These are phyloP conservation scores for Ceratobasidium sp. DNA, from an alignment of 1,284 basidiomycete species.

Conservation along the genomic window DNA sequence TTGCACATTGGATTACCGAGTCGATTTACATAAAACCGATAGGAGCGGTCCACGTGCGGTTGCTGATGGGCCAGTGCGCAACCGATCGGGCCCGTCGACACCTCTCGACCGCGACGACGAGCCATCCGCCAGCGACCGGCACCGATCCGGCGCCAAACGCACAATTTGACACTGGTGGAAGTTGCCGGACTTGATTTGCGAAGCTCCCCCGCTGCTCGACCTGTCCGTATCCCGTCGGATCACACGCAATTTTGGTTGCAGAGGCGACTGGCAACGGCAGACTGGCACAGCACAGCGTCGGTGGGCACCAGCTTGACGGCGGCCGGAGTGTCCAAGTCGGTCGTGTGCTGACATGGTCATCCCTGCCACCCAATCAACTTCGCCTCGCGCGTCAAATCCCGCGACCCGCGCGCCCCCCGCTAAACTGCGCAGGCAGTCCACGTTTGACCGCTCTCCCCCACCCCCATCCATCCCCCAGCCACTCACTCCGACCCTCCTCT, in stretches of 20 bases:
- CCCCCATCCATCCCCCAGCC: background rate
- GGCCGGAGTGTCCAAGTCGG: slow-evolving; percentile 3
- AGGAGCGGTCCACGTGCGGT: slow-evolving; percentile 22
- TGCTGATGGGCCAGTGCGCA: slow-evolving; percentile 29
- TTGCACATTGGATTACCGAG: slow-evolving; percentile 10
- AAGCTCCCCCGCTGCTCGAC: background rate
- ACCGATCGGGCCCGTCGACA: background rate
- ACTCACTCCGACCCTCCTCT: slow-evolving; percentile 12
- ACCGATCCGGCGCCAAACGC: background rate
- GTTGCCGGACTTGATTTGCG: slow-evolving; percentile 22
- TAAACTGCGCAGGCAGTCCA: slow-evolving; percentile 26
- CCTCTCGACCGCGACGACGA: background rate
- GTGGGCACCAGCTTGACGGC: background rate
- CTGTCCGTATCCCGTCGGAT: slow-evolving; percentile 19
- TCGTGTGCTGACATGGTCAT: slow-evolving; percentile 32
- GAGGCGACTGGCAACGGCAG: background rate
- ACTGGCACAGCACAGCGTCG: background rate
- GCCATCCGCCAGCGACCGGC: background rate
- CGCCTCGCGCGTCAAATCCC: slow-evolving; percentile 19
- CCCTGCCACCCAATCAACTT: slow-evolving; percentile 20
- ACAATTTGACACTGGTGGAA: slow-evolving; percentile 9
- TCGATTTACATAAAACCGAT: slow-evolving; percentile 17
- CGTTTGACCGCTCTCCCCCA: slow-evolving; percentile 17
- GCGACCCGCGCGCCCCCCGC: background rate
- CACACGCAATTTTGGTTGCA: slow-evolving; percentile 29